phyloP scores from a whole-genome alignment of 805 yeast species.

The Yamadazyma kitorensis region DNA sequence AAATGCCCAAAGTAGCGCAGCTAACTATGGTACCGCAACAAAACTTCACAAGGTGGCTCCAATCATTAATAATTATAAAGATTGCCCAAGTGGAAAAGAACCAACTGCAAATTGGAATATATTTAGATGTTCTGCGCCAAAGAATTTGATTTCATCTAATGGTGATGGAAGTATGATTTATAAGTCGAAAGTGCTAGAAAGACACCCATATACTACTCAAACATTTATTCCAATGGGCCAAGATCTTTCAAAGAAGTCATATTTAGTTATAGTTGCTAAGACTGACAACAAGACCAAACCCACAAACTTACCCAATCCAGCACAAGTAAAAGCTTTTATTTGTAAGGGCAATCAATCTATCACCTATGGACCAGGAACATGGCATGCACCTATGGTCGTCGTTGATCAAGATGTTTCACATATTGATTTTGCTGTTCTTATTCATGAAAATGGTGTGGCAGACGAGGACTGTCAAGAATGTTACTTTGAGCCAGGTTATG shows the following conservation, averaged over 20 bases:
- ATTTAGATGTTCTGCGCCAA: constrained; percentile 77
- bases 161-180: constrained; percentile 29
- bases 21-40: constrained; percentile 93
- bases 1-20: constrained; percentile 44
- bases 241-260: constrained; percentile 46
- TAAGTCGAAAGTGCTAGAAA: constrained; percentile 68
- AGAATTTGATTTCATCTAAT: constrained; percentile 44
- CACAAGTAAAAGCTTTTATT: constrained; percentile 60
- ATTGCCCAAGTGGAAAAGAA: constrained; percentile 44
- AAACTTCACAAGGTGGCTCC: constrained; percentile 75
- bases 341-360: constrained; percentile 85
- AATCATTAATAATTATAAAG: constrained; percentile 48
- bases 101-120: constrained; percentile 76
- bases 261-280: constrained; percentile 77
- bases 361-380: constrained; percentile 78
- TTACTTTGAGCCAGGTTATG: constrained; percentile 59
- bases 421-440: constrained; percentile 82
- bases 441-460: constrained; percentile 77
- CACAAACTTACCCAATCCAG: constrained; percentile 57
- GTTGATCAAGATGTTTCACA: constrained; percentile 51
- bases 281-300: constrained; percentile 34
- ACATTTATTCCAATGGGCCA: constrained; percentile 91
- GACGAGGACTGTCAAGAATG: constrained; percentile 84
- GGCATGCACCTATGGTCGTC: constrained; percentile 98
- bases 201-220: constrained; percentile 88